Evolutionary conservation across 192 early-diverging fungal species (phyloP).

Genomic region (Paraglomus brasilianum): DNA sequence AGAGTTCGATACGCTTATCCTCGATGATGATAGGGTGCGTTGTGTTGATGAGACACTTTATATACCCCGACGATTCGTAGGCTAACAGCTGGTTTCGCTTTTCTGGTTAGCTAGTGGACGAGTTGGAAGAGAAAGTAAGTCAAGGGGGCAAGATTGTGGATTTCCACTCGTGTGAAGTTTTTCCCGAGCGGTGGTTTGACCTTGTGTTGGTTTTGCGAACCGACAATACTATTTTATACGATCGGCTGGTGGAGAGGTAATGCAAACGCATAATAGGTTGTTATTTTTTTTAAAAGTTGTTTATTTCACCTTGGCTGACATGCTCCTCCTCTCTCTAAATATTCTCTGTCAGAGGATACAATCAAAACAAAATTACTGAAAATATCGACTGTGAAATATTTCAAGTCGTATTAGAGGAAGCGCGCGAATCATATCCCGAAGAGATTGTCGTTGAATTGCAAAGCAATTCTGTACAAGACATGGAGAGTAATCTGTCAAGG

Average conservation of each 20-base stretch:
- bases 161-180: conserved; percentile 93
- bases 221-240: conserved; percentile 75
- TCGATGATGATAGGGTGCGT: conserved; percentile 89
- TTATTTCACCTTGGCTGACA: too few species aligned
- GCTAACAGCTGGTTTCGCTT: neutral
- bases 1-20: conserved; percentile 82
- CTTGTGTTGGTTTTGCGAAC: conserved; percentile 88
- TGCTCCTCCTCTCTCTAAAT: too few species aligned
- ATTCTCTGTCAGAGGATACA: conserved; percentile 73
- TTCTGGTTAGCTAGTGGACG: conserved; percentile 71
- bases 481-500: conserved; percentile 87
- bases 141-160: conserved; percentile 88
- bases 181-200: conserved; percentile 98
- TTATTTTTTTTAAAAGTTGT: neutral
- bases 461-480: conserved; percentile 81
- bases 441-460: conserved; percentile 80
- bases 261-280: neutral
- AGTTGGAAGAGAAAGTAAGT: conserved; percentile 80
- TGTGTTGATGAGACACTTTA: neutral
- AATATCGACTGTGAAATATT: conserved; percentile 98
- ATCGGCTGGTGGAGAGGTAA: conserved; percentile 76
- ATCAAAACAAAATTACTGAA: conserved; percentile 81
- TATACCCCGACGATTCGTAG: neutral
- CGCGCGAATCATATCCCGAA: conserved; percentile 74
- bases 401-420: conserved; percentile 91